These are phyloP conservation scores for Mycena epipterygia DNA, from an alignment of 768 basidiomycete species.

Conservation along the genomic window DNA sequence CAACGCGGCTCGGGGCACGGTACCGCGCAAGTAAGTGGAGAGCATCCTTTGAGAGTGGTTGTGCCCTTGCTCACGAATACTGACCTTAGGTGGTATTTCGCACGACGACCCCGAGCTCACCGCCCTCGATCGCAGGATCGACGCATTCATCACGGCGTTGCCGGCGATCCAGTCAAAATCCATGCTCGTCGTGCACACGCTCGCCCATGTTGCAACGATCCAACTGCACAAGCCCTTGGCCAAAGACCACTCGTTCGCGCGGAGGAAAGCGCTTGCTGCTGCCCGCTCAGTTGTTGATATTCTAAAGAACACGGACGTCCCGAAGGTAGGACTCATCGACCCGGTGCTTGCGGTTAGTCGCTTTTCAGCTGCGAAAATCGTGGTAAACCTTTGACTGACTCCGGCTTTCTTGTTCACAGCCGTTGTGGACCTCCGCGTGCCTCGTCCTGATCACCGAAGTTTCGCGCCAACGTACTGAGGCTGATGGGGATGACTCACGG, in stretches of 20 bases:
- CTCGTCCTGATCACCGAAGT: constrained; percentile 10
- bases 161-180: constrained; percentile 22
- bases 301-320: constrained; percentile 20
- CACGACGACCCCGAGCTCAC: constrained; percentile 39
- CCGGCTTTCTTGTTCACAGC: background rate
- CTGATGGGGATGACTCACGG: background rate
- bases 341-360: constrained; percentile 30
- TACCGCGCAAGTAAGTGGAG: constrained; percentile 7
- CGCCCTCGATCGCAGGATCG: constrained; percentile 37
- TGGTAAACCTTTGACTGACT: background rate
- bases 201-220: constrained; percentile 43
- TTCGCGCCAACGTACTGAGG: background rate
- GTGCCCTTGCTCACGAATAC: background rate
- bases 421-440: constrained; percentile 18
- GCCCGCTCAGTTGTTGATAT: constrained; percentile 25
- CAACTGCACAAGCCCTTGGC: constrained; percentile 41
- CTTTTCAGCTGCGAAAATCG: too few species aligned
- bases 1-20: constrained; percentile 7
- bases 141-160: constrained; percentile 14
- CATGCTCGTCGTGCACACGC: constrained; percentile 41
- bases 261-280: constrained; percentile 11
- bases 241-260: constrained; percentile 24
- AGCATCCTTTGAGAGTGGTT: too few species aligned
- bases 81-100: constrained; percentile 8
- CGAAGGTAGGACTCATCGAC: constrained; percentile 25